Base-by-base conservation (phyloP, 148 eudicot genomes). In the Polygonum aviculare region DNA sequence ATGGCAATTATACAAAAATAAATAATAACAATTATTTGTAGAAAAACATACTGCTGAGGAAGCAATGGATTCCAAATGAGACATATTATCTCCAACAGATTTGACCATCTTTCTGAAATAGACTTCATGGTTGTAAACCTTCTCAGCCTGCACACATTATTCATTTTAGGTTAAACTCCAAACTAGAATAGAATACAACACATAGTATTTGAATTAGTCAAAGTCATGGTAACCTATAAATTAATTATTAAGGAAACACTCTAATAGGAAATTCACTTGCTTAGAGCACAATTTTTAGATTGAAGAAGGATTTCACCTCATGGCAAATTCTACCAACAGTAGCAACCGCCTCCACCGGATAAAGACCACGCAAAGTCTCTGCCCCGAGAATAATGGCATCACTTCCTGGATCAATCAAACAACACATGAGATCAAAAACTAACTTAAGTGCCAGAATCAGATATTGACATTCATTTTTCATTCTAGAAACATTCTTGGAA, bases 301-400 rank as follows among this genome's bases (percentile, higher is more conserved):
- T 2, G 31, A 48, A 36, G 36, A 44, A 72, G 75, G 75, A 5
- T 21, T 73, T 79, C 81, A 92, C 98, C 97, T 94, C 98, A 60
- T 89, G 85, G 86, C 98, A 94, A 74, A 94, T 94, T 82, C 89
- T 94, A 69, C 87, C 87, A 72, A 94, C 98, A 26, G 80, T 92
- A 38, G 92, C 85, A 75, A 94, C 87, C 35, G 98, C 90, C 77
- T 94, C 98, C 62, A 88, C 81, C 12, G 98, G 98, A 84, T 94
- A 94, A 59, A 89, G 80, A 73, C 98, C 98, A 54, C 96, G 89
- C 80, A 86, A 81, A 69, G 97, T 94, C 88, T 94, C 98, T 45
- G 98, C 98, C 69, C 98, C 98, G 74, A 94, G 92, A 81, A 94
- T 93, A 81, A 92, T 94, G 22, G 96, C 93, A 87, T 94, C 98